Evolutionary conservation across 2,329 filamentous ascomycete species (phyloP), one percentile per base, ranked within the genome.

Genomic region (Alternaria incomplexa): DNA sequence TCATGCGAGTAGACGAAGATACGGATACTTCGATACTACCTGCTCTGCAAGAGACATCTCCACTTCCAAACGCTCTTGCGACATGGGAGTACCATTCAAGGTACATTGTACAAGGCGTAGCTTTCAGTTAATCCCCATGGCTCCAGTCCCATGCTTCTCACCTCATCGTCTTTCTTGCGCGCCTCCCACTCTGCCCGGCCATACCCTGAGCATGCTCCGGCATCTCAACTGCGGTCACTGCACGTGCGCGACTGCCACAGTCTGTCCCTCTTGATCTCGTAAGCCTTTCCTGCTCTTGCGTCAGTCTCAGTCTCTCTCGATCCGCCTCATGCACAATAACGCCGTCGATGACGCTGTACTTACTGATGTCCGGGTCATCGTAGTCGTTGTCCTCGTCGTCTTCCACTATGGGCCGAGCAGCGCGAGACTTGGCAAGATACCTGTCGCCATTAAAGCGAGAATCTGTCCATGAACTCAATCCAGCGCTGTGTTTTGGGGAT

Each of bases 341-440:
- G 28, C 61, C 62, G 22, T 61, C 28, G 22, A 61, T 13, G 11
- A 55, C 40, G 15, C n/a, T 44, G 22, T 67, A 66, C 56, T 67
- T 56, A 63, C 66, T 61, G 3, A 59, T 63, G 23, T 64, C 62
- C n/a, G 58, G 22, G 3, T 67, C 64, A 7, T 58, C 30, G 17
- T 54, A n/a, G 20, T 58, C 46, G 5, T 58, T 43, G 5, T 63
- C 47, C 6, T 23, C 11, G 28, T 48, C 54, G 22, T 57, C 44
- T 8, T 17, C 6, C 5, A 50, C 28, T 15, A 48, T 3, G 3
- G 22, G 44, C 2, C 15, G 54, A n/a, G 23, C 23, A 8, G 28
- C 17, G 6, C 28, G 55, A 2, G 20, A 36, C 36, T 61, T 63
- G 8, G 25, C 44, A n/a, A 58, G 6, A n/a, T 60, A 12, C 10